Percentiles rank a stretch among this genome's conserved stretches.
Evolutionary conservation across 73 alveolate species (phyloP).

Genomic region (Loxodes magnus): DNA sequence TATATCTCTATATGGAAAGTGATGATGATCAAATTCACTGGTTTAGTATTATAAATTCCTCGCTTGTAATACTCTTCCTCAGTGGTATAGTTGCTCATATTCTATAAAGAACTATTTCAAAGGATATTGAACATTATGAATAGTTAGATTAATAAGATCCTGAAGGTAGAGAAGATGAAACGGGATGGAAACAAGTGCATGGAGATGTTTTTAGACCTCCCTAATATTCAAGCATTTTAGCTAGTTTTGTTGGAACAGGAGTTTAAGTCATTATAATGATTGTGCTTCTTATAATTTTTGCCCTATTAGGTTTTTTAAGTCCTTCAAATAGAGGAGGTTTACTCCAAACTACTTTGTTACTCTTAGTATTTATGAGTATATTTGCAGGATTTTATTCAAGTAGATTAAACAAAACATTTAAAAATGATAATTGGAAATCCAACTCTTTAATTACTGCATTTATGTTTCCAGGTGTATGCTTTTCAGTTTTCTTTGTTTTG

Average conservation of each 20-base stretch:
- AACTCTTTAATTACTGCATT: conserved; percentile 16
- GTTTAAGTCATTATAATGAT: conserved; percentile 16
- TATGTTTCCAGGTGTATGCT: conserved; percentile 24
- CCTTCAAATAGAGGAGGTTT: conserved; percentile 30
- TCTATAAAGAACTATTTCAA: background rate
- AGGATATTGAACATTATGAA: conserved; percentile 1
- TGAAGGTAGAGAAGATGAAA: conserved; percentile 19
- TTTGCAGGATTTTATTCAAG: conserved; percentile 23
- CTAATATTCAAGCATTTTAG: background rate
- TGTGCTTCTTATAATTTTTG: conserved; percentile 5
- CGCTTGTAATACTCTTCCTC: background rate
- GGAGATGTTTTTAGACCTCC: conserved; percentile 51
- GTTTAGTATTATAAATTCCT: conserved; percentile 7
- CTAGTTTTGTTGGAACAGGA: conserved; percentile 33
- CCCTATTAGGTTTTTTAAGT: conserved; percentile 25
- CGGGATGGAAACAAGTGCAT: conserved; percentile 41
- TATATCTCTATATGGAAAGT: conserved; percentile 3
- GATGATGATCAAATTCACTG: conserved; percentile 8
- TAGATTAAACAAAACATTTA: conserved; percentile 23
- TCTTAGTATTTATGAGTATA: conserved; percentile 23
- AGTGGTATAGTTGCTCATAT: conserved; percentile 5
- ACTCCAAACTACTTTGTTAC: conserved; percentile 13
- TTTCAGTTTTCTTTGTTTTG: conserved; percentile 11
- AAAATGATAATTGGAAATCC: conserved; percentile 27
- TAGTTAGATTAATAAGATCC: conserved; percentile 3